Evolutionary conservation across 176 grass and related monocot genomes (phyloP), one percentile per base, ranked within the genome.

Genomic region (Cenchrus purpureus): DNA sequence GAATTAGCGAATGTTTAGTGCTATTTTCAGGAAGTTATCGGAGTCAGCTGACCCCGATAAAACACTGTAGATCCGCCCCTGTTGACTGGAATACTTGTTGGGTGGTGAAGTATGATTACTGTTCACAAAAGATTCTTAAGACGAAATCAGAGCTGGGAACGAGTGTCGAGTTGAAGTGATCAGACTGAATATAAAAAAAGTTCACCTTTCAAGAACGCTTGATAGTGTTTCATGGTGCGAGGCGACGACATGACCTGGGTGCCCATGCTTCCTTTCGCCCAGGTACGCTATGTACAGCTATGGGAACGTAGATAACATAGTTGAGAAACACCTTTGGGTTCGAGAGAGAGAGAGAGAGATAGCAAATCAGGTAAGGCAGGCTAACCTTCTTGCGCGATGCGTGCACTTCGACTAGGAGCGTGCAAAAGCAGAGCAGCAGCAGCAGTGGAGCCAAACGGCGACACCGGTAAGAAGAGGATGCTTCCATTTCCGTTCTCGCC

Each of bases 321-420:
- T 60, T 22, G 57, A 10, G 55, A 57, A 57, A 20, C 17, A 19
- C 5, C 7, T 20, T 57, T 6, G 53, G 8, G 55, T 20, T 20
- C 2, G 2, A 0, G 19, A 1, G 2, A 60, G 14, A 17, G 22
- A 25, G 34, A 34, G 20, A 10, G 57, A 10, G 20, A 60, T 7
- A n/a, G 13, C 37, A 77, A 77, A 60, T 60, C 54, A 22, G 7
- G 12, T 11, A 44, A 76, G 19, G 37, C 74, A 8, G n/a, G 55
- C 19, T 60, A 77, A 77, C 74, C 55, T 77, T 77, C 57, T 60
- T 60, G 55, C 55, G 74, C 19, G 74, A 60, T 14, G 54, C 55
- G 10, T 77, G 54, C 55, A 8, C 54, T 77, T 56, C 4, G 55
- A 77, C 42, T n/a, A 77, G 20, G 19, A 77, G 55, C 54, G 19